Base-by-base conservation (phyloP, 2,329 filamentous ascomycete genomes). In the Calonectria henricotiae region DNA sequence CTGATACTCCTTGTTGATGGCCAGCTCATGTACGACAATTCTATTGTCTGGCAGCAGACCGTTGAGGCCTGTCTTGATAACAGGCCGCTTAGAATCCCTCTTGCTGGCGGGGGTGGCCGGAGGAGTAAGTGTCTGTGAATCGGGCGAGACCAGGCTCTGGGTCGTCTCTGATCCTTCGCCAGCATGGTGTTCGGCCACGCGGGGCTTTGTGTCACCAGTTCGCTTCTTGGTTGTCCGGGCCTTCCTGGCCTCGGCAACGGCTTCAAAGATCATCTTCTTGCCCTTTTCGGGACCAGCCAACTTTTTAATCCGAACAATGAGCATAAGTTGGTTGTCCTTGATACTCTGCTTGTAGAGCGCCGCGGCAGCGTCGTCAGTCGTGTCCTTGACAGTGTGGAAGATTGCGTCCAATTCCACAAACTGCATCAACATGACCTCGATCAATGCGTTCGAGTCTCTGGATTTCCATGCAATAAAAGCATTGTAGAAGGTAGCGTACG, bases 391-490 rank as follows among this genome's bases (percentile, higher is more conserved):
- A 3, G 92, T 93, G 79, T 95, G 92, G 86, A 93, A 93, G 58
- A 96, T 96, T 41, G 92, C 92, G 77, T 96, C 94, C 2, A 96
- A 88, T 79, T 95, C 93, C 20, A 95, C 93, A 80, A 96, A 95
- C 73, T 94, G 93, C 77, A 94, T 88, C n/a, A 96, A 87, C 93
- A 96, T 95, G 66, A 94, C 92, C 76, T 95, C 92, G 63, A 96
- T 90, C 5, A 96, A 85, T 0, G 93, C 91, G 65, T 91, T 91
- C 0, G 93, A 94, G 79, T 96, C 94, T 63, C 93, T 89, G 1
- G 93, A 91, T 81, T 95, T 94, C 94, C 94, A 96, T 4, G 93
- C 91, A 70, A 94, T 93, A 78, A 96, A 95, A 1, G 93, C 93
- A 64, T 93, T 92, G 75, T 92, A 90, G 75, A 94, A 96, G 0